These are phyloP conservation scores for Saccharomyces hybrid DNA, from an alignment of 1,139 yeast genomes.

Conservation along the genomic window DNA sequence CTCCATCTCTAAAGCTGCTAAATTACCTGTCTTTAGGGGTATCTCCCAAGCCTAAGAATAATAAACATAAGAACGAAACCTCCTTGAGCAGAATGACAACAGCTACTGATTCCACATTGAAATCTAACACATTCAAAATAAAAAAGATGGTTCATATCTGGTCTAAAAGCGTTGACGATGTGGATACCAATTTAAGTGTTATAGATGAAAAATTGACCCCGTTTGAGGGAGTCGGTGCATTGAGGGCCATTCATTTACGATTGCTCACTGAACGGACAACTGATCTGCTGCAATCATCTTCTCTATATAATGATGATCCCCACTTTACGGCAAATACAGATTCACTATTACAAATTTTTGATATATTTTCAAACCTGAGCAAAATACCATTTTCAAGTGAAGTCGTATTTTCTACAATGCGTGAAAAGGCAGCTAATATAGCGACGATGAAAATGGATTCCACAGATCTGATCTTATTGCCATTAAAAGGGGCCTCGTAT, in stretches of 20 bases:
- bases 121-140: constrained; percentile 13
- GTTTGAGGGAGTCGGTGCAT: constrained; percentile 30
- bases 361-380: constrained; percentile 46
- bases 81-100: constrained; percentile 15
- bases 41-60: constrained; percentile 1
- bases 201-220: constrained; percentile 19
- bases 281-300: constrained; percentile 58
- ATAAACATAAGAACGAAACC: constrained; percentile 5
- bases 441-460: constrained; percentile 12
- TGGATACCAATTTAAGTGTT: constrained; percentile 13
- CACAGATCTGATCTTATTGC: constrained; percentile 19
- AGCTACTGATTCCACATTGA: constrained; percentile 15
- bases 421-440: constrained; percentile 32
- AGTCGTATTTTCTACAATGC: constrained; percentile 44
- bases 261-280: constrained; percentile 61
- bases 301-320: constrained; percentile 32
- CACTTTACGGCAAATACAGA: constrained; percentile 36
- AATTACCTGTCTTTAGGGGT: constrained; percentile 22
- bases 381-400: constrained; percentile 46
- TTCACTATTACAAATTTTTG: constrained; percentile 46
- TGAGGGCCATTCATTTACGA: constrained; percentile 51
- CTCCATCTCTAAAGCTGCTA: constrained; percentile 23
- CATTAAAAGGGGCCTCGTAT: constrained; percentile 26
- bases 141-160: constrained; percentile 16
- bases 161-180: constrained; percentile 15